These are phyloP conservation scores for Tulasnella calospora DNA, from an alignment of 768 basidiomycete genomes.

Conservation along the genomic window DNA sequence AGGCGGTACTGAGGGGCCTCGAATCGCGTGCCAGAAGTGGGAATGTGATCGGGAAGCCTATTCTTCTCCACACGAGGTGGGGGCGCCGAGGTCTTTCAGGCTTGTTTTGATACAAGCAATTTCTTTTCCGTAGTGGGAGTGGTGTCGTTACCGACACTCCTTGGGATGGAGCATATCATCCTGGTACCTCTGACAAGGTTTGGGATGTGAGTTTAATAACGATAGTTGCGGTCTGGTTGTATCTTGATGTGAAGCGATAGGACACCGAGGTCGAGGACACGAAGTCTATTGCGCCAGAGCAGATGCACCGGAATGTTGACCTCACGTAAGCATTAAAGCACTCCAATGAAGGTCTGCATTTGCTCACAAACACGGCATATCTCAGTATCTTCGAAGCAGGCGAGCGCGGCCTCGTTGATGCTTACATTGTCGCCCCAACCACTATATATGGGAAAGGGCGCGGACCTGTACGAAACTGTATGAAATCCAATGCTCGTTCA, in stretches of 20 bases:
- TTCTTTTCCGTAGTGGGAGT: conserved; percentile 24
- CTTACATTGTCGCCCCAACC: conserved; percentile 34
- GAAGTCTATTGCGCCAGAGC: conserved; percentile 27
- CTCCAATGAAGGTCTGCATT: neutral
- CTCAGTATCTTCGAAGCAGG: conserved; percentile 33
- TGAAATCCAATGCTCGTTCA: neutral
- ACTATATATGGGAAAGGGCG: conserved; percentile 32
- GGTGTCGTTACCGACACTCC: conserved; percentile 29
- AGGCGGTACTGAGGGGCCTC: conserved; percentile 31
- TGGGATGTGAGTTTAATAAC: conserved; percentile 30
- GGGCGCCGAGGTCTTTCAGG: conserved; percentile 19
- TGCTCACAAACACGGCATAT: neutral
- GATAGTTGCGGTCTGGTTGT: neutral
- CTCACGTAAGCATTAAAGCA: conserved; percentile 29
- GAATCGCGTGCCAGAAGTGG: conserved; percentile 21
- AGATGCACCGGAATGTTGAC: conserved; percentile 33
- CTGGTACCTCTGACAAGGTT: conserved; percentile 29
- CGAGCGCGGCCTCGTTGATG: conserved; percentile 24
- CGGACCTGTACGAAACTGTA: conserved; percentile 28
- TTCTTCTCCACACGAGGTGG: conserved; percentile 33
- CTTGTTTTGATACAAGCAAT: neutral
- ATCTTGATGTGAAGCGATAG: conserved; percentile 18
- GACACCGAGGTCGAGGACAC: conserved; percentile 33
- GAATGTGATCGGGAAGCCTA: conserved; percentile 26
- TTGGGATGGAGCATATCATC: conserved; percentile 28